These are phyloP conservation scores for Carex sylvatica DNA, from an alignment of 202 grass and related monocot genomes.

Conservation along the genomic window DNA sequence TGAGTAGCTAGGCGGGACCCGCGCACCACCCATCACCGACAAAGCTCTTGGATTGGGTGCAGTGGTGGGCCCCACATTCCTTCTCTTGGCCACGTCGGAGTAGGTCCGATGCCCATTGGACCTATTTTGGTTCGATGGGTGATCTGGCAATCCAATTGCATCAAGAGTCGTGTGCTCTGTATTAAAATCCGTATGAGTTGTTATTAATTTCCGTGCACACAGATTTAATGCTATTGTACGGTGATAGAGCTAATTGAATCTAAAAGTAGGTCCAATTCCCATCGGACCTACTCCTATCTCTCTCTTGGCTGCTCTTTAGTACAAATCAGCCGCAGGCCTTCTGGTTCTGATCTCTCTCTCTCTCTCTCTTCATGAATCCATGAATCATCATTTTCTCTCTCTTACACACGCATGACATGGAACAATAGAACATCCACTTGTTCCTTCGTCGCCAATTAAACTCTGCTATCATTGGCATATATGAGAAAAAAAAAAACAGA, in stretches of 20 bases:
- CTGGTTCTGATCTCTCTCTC: too few species aligned
- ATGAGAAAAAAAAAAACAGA: not conserved
- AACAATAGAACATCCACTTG: not conserved
- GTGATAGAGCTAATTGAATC: too few species aligned
- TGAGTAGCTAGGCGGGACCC: not conserved
- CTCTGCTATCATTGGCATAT: not conserved
- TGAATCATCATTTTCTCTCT: not conserved
- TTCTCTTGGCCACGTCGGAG: not conserved
- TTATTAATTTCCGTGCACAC: too few species aligned
- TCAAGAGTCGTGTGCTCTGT: too few species aligned
- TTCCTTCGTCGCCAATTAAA: slow-evolving; percentile 21
- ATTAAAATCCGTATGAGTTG: too few species aligned
- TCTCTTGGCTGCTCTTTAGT: not conserved
- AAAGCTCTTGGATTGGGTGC: slow-evolving; percentile 21
- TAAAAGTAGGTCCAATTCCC: too few species aligned
- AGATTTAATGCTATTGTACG: too few species aligned
- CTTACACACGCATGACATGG: not conserved
- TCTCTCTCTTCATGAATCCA: not conserved
- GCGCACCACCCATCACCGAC: slow-evolving; percentile 22
- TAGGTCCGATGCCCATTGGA: too few species aligned
- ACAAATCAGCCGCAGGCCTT: not conserved
- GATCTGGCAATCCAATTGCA: too few species aligned
- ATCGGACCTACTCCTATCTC: too few species aligned
- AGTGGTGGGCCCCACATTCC: not conserved
- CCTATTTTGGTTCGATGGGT: too few species aligned